Conservation (phyloP, 805 yeast genomes). For the Ogataea dorogensis region DNA sequence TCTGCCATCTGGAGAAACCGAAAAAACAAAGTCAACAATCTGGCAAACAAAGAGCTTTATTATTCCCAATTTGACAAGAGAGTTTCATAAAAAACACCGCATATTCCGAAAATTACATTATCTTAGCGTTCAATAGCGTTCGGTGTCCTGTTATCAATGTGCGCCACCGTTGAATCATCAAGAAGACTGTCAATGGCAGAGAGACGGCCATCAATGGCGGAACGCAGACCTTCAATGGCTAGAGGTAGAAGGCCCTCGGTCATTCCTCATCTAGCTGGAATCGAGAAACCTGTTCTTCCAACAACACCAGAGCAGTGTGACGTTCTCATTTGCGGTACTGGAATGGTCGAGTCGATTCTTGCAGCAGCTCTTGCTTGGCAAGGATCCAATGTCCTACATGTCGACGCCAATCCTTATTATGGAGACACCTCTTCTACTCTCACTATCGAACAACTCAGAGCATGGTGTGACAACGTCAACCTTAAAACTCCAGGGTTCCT, state of each 20-base stretch:
- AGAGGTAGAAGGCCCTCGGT: constrained; percentile 36
- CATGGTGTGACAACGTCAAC: constrained; percentile 79
- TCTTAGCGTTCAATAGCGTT: neutral
- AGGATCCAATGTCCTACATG: constrained; percentile 91
- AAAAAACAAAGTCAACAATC: constrained; percentile 9
- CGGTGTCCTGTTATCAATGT: constrained; percentile 13
- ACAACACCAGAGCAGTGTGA: constrained; percentile 73
- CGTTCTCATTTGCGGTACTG: constrained; percentile 90
- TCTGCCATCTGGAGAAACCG: constrained; percentile 12
- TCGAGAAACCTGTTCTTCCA: constrained; percentile 68
- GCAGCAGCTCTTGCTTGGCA: constrained; percentile 98
- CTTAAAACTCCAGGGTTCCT: constrained; percentile 34
- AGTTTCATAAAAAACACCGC: neutral
- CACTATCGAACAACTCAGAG: constrained; percentile 78
- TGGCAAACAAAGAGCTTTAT: constrained; percentile 8
- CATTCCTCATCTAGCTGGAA: constrained; percentile 73
- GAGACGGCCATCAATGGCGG: constrained; percentile 55
- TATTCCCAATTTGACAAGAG: constrained; percentile 1
- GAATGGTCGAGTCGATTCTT: constrained; percentile 78
- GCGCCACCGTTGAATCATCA: constrained; percentile 24
- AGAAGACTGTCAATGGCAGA: constrained; percentile 68
- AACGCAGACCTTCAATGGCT: constrained; percentile 33
- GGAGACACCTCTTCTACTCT: constrained; percentile 88
- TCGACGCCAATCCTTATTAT: constrained; percentile 80
- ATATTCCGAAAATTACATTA: neutral